Evolutionary conservation across 257 asterid species (phyloP).

Genomic region (Primulina huaijiensis): DNA sequence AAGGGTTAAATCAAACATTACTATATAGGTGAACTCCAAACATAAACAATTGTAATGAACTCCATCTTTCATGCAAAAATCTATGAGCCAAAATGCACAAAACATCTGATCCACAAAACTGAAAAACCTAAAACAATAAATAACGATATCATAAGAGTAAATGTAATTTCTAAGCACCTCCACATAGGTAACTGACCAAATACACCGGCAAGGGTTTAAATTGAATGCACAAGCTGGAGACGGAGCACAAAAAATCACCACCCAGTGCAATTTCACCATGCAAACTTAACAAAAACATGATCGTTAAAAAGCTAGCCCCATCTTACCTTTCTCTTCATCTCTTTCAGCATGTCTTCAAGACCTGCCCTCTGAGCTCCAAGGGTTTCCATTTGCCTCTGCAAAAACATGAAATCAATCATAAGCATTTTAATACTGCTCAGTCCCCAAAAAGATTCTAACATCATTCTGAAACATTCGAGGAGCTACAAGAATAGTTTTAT

Average conservation of each 20-base stretch:
- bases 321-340: conserved; percentile 94
- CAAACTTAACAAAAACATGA: conserved; percentile 10
- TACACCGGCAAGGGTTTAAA: background rate
- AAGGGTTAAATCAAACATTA: conserved; percentile 14
- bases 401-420: conserved; percentile 24
- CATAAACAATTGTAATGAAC: conserved; percentile 9
- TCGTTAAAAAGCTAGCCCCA: conserved; percentile 17
- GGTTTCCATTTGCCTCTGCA: conserved; percentile 89
- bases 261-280: conserved; percentile 8
- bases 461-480: too few species aligned
- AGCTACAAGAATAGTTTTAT: too few species aligned
- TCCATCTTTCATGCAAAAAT: background rate
- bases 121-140: conserved; percentile 5
- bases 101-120: background rate
- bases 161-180: background rate
- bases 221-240: too few species aligned
- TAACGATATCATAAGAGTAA: background rate
- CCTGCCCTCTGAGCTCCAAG: conserved; percentile 99
- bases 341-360: conserved; percentile 98
- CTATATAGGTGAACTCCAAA: conserved; percentile 11
- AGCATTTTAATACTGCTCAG: conserved; percentile 19
- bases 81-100: conserved; percentile 3
- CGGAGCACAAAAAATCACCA: conserved; percentile 5
- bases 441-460: background rate
- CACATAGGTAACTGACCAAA: background rate